Percentiles rank a stretch among this genome's conserved stretches.
Conservation (phyloP, 2,329 filamentous ascomycete genomes). For the Fusarium dlaminii region DNA sequence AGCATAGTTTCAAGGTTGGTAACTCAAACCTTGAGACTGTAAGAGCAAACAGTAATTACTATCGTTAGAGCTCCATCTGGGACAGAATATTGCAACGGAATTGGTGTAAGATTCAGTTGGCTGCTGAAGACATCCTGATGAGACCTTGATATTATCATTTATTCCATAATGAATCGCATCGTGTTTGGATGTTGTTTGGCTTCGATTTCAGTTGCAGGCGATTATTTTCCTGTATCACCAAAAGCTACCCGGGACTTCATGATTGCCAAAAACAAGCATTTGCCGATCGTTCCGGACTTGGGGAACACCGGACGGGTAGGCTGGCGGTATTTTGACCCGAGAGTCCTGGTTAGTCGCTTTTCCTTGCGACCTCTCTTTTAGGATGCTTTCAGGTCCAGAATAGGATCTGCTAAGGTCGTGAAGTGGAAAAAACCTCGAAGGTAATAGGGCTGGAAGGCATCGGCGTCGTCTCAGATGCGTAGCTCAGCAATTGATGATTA, state of each 20-base stretch:
- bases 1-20: constrained; percentile 33
- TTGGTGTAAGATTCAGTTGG: neutral
- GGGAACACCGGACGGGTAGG: neutral
- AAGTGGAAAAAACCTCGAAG: neutral
- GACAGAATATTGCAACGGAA: neutral
- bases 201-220: neutral
- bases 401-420: neutral
- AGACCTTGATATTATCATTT: neutral
- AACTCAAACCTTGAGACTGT: neutral
- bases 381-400: constrained; percentile 1
- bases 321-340: neutral
- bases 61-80: neutral
- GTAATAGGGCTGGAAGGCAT: constrained; percentile 16
- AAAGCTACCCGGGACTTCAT: constrained; percentile 26
- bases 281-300: neutral
- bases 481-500: constrained; percentile 15
- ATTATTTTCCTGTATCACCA: neutral
- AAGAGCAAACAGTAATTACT: neutral
- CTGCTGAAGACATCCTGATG: too few species aligned
- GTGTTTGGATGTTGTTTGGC: neutral
- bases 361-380: neutral
- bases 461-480: constrained; percentile 32
- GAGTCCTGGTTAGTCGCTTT: neutral
- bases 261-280: neutral
- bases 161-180: neutral